Base-by-base conservation (phyloP, 2,329 filamentous ascomycete genomes). In the Diaporthe caulivora region DNA sequence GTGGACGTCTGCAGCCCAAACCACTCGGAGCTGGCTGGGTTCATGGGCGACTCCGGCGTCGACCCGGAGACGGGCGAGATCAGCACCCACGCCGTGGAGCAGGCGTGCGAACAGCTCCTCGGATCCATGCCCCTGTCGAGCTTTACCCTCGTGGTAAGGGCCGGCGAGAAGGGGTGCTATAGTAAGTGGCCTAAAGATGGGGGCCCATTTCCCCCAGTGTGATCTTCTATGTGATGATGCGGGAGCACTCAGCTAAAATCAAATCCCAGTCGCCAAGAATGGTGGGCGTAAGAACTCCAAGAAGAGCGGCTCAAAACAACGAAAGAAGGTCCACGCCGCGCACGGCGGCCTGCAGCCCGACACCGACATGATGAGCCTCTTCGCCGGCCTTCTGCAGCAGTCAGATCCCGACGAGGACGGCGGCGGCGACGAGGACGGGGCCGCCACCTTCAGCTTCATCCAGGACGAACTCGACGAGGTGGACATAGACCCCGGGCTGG, bases 21-120 rank as follows among this genome's bases (percentile, higher is more conserved):
- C 80, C 94, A 97, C 80, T 86, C 92, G 31, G 97, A 99, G 81
- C 88, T 99, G n/a, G 94, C 92, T 8, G 90, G 91, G 21, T 94
- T 98, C 83, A 97, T 98, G 87, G 92, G 92, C 42, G 86, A 88
- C 62, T 83, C 84, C 71, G 89, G 88, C 0, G 77, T 90, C 2
- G 88, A 90, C 75, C 85, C 87, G 1, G 84, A 83, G 18, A 89
- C 88, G 44, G 91, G 88, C 18, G 83, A 86, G 71, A 87, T 91
- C 54, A 88, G 86, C 57, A 86, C 82, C 0, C 74, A 81, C 1
- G 86, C 87, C 29, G 84, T 92, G 13, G 90, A 92, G 81, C 85
- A 88, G 40, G 84, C 86, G 18, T 92, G 90, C 76, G 90, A 92
- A 78, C 90, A 92, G 82, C 85, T 92, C 2, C 83, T 92, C 2